Conservation (phyloP, 768 basidiomycete genomes). For the Leccinum subtestaceum region DNA sequence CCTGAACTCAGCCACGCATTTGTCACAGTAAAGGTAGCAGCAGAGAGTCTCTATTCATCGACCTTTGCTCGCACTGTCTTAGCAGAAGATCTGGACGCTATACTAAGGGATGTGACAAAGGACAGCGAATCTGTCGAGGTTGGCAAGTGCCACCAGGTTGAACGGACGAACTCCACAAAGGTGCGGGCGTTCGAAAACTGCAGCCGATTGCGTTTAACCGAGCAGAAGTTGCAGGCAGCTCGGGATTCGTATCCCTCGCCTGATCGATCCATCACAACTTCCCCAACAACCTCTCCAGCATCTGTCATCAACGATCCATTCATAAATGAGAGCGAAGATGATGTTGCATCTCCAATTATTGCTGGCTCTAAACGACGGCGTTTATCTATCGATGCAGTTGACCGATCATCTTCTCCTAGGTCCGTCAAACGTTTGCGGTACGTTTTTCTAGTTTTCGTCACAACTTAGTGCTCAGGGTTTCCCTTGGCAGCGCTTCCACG, state of each 20-base stretch:
- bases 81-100: conserved; percentile 26
- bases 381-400: neutral
- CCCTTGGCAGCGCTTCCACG: neutral
- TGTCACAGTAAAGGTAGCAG: conserved; percentile 28
- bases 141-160: neutral
- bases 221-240: too few relatives aligned
- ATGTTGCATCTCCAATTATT: conserved; percentile 10
- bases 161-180: too few relatives aligned
- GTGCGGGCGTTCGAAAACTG: too few relatives aligned
- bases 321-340: conserved; percentile 18
- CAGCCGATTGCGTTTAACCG: too few relatives aligned
- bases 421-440: conserved; percentile 27
- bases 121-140: neutral
- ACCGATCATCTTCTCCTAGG: neutral
- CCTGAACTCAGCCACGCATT: conserved; percentile 27
- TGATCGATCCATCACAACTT: too few relatives aligned
- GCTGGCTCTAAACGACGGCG: conserved; percentile 24
- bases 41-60: conserved; percentile 32
- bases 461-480: fast-evolving
- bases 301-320: too few relatives aligned
- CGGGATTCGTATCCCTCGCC: too few relatives aligned
- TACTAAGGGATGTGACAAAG: conserved; percentile 30
- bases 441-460: neutral
- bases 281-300: too few relatives aligned
- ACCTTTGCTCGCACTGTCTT: conserved; percentile 28